Base-by-base conservation (phyloP, 2,329 filamentous ascomycete species). In the Blastomyces parvus region DNA sequence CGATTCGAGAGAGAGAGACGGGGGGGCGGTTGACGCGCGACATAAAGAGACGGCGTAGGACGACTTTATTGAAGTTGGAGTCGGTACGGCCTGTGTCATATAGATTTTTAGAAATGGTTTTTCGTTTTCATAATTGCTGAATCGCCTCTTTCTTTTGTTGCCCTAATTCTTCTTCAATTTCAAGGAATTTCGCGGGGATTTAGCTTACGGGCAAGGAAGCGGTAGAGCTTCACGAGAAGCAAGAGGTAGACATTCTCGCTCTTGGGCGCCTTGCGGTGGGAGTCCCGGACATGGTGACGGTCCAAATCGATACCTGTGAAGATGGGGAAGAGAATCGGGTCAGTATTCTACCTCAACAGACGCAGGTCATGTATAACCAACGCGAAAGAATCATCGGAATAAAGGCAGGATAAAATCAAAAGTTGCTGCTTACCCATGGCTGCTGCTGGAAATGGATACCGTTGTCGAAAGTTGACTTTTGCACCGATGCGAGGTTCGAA, bases 211-310 rank as follows among this genome's bases (percentile, higher is more conserved):
- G 91, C 88, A 80, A 96, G 83, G 86, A 96, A 96, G 84, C 90
- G 89, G 86, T 96, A 96, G 63, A 96, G 89, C 88, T 97, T 97
- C 81, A 97, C 92, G 79, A 97, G 84, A 79, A 97, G 87, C 86
- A 93, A 93, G 74, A 96, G 85, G 83, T 97, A 96, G 76, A 93
- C 90, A 86, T 97, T 96, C 84, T 96, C 90, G 84, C 89, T 96
- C 89, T 97, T 97, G 77, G 92, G 90, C 73, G 90, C 91, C 86
- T 89, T 91, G 81, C 91, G 90, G 85, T 96, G 91, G 78, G 77
- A 82, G 80, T 77, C 79, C 78, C 82, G 81, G 77, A 85, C 83
- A 81, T 86, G 83, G 79, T 86, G 83, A 76, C 79, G 79, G 78
- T 85, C 82, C 74, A 83, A 77, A 76, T 82, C 81, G 78, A 82